A percentile compares a stretch with the other conserved stretches of the same genome.
These are phyloP conservation scores for Mucor mucedo DNA, from an alignment of 371 early-diverging fungal genomes.

Conservation along the genomic window DNA sequence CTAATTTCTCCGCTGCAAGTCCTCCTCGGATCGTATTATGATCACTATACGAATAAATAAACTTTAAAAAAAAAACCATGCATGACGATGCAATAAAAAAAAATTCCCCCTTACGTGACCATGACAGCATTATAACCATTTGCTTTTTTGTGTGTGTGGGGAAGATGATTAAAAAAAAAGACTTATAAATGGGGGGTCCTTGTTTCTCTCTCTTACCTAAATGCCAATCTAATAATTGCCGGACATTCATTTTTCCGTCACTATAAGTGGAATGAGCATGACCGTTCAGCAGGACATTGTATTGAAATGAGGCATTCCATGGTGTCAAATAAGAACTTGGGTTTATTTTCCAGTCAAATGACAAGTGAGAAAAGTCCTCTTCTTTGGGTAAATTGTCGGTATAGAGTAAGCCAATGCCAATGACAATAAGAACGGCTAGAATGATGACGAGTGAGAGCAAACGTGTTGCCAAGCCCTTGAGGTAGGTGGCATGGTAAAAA, in stretches of 20 bases:
- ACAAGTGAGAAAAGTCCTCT: slow-evolving; percentile 40
- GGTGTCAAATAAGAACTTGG: slow-evolving; percentile 64
- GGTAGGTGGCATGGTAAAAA: slow-evolving; percentile 19
- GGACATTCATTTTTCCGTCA: slow-evolving; percentile 70
- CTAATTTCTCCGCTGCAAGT: slow-evolving; percentile 65
- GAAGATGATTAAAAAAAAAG: background rate
- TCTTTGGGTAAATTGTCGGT: slow-evolving; percentile 40
- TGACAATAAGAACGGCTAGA: slow-evolving; percentile 39
- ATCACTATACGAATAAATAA: slow-evolving; percentile 47
- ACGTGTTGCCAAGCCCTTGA: slow-evolving; percentile 33
- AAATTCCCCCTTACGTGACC: slow-evolving; percentile 49
- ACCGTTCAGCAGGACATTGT: slow-evolving; percentile 72
- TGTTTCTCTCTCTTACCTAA: slow-evolving; percentile 46
- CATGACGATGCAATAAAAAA: background rate
- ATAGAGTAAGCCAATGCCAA: slow-evolving; percentile 48
- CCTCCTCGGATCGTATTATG: slow-evolving; percentile 78
- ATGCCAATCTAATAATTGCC: slow-evolving; percentile 69
- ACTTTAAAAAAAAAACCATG: background rate
- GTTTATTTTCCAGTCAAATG: slow-evolving; percentile 65
- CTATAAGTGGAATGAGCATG: slow-evolving; percentile 74
- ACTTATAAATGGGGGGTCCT: no score
- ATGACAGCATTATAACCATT: slow-evolving; percentile 80
- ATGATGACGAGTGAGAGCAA: slow-evolving; percentile 30
- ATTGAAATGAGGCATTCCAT: slow-evolving; percentile 59
- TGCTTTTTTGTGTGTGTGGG: slow-evolving; percentile 35